phyloP scores from a whole-genome alignment of 2,329 filamentous ascomycete genomes.

The Thielaviopsis euricoi region DNA sequence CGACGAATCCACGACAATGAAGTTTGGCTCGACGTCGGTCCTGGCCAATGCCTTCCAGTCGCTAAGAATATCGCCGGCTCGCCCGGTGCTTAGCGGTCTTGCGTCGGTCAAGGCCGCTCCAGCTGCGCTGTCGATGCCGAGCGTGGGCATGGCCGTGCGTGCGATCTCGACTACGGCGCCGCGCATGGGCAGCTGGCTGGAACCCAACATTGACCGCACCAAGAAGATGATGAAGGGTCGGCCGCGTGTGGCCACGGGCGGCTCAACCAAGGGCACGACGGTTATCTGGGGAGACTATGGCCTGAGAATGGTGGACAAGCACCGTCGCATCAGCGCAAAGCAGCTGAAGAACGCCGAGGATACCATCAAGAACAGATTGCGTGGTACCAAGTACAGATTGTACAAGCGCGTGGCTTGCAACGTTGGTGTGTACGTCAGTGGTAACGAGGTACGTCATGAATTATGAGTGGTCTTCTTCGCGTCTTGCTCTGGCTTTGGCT shows the following conservation, averaged over 20 bases:
- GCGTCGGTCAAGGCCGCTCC: slow-evolving; percentile 16
- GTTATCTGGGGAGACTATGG: slow-evolving; percentile 95
- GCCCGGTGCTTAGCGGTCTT: slow-evolving; percentile 21
- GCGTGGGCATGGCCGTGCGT: slow-evolving; percentile 32
- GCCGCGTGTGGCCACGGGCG: slow-evolving; percentile 74
- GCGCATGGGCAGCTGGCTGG: slow-evolving; percentile 57
- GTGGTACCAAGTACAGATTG: slow-evolving; percentile 81
- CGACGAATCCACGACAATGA: slow-evolving; percentile 23
- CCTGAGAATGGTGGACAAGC: slow-evolving; percentile 81
- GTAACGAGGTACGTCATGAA: slow-evolving; percentile 57
- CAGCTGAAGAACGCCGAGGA: slow-evolving; percentile 86
- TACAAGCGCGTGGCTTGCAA: slow-evolving; percentile 87
- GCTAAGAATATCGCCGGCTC: slow-evolving; percentile 25
- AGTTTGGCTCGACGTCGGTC: slow-evolving; percentile 25
- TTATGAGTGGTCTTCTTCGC: no score
- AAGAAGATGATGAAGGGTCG: slow-evolving; percentile 86
- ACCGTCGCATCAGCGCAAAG: slow-evolving; percentile 72
- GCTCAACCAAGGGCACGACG: slow-evolving; percentile 81
- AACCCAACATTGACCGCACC: slow-evolving; percentile 58
- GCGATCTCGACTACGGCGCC: slow-evolving; percentile 56
- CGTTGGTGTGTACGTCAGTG: slow-evolving; percentile 86
- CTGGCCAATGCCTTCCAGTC: slow-evolving; percentile 35
- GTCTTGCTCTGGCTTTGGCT: background rate
- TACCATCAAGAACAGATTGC: slow-evolving; percentile 72
- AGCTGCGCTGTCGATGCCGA: slow-evolving; percentile 17